Conservation (phyloP, 1,139 yeast species). For the Blastobotrys arbuscula region DNA sequence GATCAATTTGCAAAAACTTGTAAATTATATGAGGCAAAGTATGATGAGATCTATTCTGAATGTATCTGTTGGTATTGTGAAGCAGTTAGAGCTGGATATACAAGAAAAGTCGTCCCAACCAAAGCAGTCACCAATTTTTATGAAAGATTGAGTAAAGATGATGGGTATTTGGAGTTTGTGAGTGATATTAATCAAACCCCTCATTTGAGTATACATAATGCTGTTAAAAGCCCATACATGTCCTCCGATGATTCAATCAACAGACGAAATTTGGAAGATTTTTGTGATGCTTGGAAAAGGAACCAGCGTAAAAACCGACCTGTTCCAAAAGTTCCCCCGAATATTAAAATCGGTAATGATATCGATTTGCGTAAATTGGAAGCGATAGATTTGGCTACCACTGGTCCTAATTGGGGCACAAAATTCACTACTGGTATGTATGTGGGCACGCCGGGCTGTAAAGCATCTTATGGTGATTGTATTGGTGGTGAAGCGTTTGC, state of each 20-base stretch:
- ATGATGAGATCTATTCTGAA: conserved; percentile 29
- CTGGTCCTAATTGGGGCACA: background rate
- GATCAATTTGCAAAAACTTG: conserved; percentile 28
- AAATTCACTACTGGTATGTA: background rate
- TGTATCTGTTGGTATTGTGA: conserved; percentile 35
- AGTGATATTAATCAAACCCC: background rate
- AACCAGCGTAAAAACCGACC: conserved; percentile 5
- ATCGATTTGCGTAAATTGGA: background rate
- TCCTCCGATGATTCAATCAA: background rate
- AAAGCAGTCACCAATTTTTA: background rate
- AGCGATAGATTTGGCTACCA: background rate
- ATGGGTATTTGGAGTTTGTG: background rate
- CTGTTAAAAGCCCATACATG: conserved; percentile 13
- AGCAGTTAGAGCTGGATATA: conserved; percentile 18
- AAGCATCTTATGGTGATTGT: background rate
- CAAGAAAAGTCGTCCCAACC: background rate
- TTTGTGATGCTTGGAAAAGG: background rate
- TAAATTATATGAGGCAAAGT: conserved; percentile 24
- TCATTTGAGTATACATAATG: conserved; percentile 22
- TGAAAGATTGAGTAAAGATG: background rate
- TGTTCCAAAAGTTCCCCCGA: background rate
- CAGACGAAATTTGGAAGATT: background rate
- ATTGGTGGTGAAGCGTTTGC: background rate
- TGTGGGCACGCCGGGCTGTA: background rate
- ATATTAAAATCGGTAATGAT: background rate